phyloP scores from a whole-genome alignment of 257 asterid species.

The Rehmannia glutinosa region DNA sequence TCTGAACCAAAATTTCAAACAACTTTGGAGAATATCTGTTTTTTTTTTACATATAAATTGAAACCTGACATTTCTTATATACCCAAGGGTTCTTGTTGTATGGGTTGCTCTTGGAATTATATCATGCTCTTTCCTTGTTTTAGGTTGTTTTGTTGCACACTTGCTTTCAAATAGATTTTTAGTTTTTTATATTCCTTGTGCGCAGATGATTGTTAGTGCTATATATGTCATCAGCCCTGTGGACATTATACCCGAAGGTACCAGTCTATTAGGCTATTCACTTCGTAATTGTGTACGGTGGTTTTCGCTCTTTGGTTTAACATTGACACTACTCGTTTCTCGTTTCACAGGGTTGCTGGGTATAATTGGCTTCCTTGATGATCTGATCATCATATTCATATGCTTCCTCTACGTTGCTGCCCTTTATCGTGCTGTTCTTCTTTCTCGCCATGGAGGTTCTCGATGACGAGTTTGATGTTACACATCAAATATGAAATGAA shows the following conservation, averaged over 20 bases:
- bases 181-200: conserved; percentile 2
- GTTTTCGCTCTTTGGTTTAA: not conserved
- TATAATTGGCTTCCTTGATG: conserved; percentile 79
- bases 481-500: not conserved
- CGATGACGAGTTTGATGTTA: not conserved
- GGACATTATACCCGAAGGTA: conserved; percentile 54
- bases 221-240: conserved; percentile 48
- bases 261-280: not conserved
- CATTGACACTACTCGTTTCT: not conserved
- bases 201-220: conserved; percentile 34
- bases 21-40: too few species aligned
- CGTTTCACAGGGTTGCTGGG: conserved; percentile 56
- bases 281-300: not conserved
- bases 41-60: too few species aligned
- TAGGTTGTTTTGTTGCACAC: not conserved
- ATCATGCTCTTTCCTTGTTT: too few species aligned
- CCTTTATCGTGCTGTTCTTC: conserved; percentile 84
- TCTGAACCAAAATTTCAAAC: too few species aligned
- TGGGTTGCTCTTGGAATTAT: not conserved
- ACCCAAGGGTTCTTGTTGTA: too few species aligned
- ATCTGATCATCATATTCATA: conserved; percentile 58
- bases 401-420: conserved; percentile 91
- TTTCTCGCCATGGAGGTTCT: conserved; percentile 73
- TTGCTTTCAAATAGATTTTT: conserved; percentile 1
- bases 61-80: too few species aligned